Percentiles rank a stretch among this genome's conserved stretches.
phyloP scores from a whole-genome alignment of 164 flowering plant genomes.

The Magnolia officinalis region DNA sequence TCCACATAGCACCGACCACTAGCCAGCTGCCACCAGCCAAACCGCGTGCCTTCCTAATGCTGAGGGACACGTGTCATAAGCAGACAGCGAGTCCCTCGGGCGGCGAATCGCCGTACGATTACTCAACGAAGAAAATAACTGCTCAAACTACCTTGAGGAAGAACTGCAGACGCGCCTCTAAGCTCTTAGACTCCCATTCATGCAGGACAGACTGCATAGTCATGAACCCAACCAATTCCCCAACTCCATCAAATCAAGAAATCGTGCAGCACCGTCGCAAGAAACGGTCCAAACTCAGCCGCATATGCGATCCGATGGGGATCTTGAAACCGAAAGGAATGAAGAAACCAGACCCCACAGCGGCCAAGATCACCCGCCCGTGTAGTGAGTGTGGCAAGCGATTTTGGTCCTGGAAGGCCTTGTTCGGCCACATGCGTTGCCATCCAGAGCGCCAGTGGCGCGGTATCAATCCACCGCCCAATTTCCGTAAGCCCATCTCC shows the following conservation, averaged over 20 bases:
- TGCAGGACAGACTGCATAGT: background rate
- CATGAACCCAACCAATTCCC: slow-evolving; percentile 9
- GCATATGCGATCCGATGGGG: slow-evolving; percentile 12
- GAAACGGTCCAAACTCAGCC: slow-evolving; percentile 43
- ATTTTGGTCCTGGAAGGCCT: slow-evolving; percentile 90
- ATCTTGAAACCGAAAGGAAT: slow-evolving; percentile 26
- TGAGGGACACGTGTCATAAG: too few species aligned
- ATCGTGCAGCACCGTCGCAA: slow-evolving; percentile 26
- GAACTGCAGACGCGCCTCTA: background rate
- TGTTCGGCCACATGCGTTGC: slow-evolving; percentile 96
- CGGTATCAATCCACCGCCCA: slow-evolving; percentile 81
- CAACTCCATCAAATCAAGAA: background rate
- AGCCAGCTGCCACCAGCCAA: too few species aligned
- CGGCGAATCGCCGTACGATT: too few species aligned
- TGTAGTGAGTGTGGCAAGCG: slow-evolving; percentile 85
- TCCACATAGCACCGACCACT: too few species aligned
- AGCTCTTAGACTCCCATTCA: slow-evolving; percentile 1
- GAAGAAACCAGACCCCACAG: slow-evolving; percentile 48
- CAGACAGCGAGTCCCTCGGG: too few species aligned
- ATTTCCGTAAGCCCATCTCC: slow-evolving; percentile 13
- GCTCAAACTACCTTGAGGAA: slow-evolving; percentile 25
- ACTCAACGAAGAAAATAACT: slow-evolving; percentile 19
- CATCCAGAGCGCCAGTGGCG: slow-evolving; percentile 98
- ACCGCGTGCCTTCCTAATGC: too few species aligned
- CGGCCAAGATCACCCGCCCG: slow-evolving; percentile 53